Evolutionary conservation across 352 stramenopile species (phyloP).

Genomic region (Paralagenidium karlingii): DNA sequence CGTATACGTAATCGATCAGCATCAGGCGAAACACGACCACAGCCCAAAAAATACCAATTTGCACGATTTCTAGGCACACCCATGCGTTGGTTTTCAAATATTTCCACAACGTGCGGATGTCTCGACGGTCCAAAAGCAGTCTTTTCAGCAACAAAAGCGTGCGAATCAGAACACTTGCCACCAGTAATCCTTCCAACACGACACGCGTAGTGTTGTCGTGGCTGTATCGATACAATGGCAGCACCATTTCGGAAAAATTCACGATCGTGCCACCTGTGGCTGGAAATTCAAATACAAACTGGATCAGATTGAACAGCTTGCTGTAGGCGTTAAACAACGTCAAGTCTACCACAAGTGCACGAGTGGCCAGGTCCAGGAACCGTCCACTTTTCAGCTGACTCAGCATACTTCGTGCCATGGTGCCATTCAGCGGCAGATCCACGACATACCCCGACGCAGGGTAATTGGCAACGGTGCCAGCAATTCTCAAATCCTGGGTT

Average conservation of each 20-base stretch:
- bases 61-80: conserved; percentile 6
- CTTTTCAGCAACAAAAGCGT: no score
- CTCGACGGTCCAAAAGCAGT: no score
- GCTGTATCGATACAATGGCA: conserved; percentile 44
- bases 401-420: conserved; percentile 11
- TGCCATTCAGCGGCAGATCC: conserved; percentile 25
- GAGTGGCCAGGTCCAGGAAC: conserved; percentile 46
- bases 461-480: conserved; percentile 13
- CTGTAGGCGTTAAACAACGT: conserved; percentile 54
- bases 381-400: conserved; percentile 19
- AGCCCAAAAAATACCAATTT: conserved; percentile 27
- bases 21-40: conserved; percentile 43
- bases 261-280: conserved; percentile 37
- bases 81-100: conserved; percentile 14
- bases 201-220: conserved; percentile 14
- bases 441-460: conserved; percentile 48
- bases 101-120: conserved; percentile 27
- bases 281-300: conserved; percentile 49
- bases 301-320: conserved; percentile 47
- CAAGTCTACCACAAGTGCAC: conserved; percentile 44
- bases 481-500: no score
- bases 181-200: conserved; percentile 36
- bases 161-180: conserved; percentile 20
- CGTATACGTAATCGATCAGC: conserved; percentile 36
- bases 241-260: conserved; percentile 22